Percentiles rank a stretch among this genome's conserved stretches.
These are phyloP conservation scores for Agrocybe praecox DNA, from an alignment of 768 basidiomycete genomes.

Conservation along the genomic window DNA sequence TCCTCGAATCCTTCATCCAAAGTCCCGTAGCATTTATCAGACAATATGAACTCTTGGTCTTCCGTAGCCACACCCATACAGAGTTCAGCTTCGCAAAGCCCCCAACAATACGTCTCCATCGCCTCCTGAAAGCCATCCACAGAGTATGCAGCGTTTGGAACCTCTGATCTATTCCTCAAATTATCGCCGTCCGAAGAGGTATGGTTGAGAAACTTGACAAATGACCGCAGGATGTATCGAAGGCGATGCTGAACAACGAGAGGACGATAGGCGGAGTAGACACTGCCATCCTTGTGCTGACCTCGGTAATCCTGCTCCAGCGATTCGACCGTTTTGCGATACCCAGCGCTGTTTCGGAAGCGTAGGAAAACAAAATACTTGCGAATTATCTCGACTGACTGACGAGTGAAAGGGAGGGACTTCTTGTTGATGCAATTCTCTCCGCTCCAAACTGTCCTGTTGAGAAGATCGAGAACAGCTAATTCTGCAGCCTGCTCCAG, in stretches of 20 bases:
- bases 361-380: conserved; percentile 58
- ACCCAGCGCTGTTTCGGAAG: conserved; percentile 57
- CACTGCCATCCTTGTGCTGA: conserved; percentile 18
- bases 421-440: conserved; percentile 19
- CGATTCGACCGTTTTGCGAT: conserved; percentile 39
- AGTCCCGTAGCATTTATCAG: conserved; percentile 55
- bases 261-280: conserved; percentile 30
- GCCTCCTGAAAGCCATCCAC: conserved; percentile 29
- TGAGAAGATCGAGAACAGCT: conserved; percentile 36
- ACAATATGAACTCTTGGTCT: conserved; percentile 57
- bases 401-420: conserved; percentile 29
- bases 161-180: conserved; percentile 11
- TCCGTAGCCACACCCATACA: conserved; percentile 56
- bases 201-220: conserved; percentile 34
- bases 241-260: conserved; percentile 31
- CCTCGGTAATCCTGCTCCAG: conserved; percentile 21
- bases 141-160: conserved; percentile 6
- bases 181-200: conserved; percentile 14
- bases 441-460: conserved; percentile 29
- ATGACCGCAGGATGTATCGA: conserved; percentile 31
- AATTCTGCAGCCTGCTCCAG: conserved; percentile 46
- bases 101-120: conserved; percentile 51
- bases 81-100: conserved; percentile 48
- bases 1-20: conserved; percentile 52
- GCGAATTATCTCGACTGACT: conserved; percentile 38